Evolutionary conservation across 345 rosid species (phyloP).

Genomic region (Dovyalis caffra): DNA sequence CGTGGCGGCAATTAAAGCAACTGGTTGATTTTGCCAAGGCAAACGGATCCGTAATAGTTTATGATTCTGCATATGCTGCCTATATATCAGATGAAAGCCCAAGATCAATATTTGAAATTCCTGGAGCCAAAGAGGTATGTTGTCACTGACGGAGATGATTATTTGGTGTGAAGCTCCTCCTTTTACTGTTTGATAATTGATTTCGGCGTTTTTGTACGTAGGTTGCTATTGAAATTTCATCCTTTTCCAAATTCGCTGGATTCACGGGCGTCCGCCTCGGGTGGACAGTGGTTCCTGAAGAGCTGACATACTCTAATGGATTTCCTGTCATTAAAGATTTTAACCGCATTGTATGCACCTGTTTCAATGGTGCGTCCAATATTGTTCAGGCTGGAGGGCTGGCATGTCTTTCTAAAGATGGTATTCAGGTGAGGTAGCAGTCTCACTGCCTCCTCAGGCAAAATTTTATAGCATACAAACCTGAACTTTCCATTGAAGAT

Average conservation of each 20-base stretch:
- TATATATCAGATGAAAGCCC: slow-evolving; percentile 70
- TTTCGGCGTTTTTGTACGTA: slow-evolving; percentile 10
- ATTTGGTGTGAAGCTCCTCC: not conserved
- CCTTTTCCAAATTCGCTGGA: slow-evolving; percentile 86
- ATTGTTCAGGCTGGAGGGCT: slow-evolving; percentile 78
- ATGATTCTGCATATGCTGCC: slow-evolving; percentile 73
- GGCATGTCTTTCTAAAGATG: slow-evolving; percentile 65
- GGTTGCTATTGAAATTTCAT: slow-evolving; percentile 87
- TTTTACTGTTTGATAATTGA: not conserved
- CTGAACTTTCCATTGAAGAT: too few relatives aligned
- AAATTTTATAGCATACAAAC: too few relatives aligned
- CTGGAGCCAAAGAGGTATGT: slow-evolving; percentile 93
- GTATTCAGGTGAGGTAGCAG: slow-evolving; percentile 61
- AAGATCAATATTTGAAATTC: slow-evolving; percentile 76
- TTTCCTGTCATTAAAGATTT: slow-evolving; percentile 67
- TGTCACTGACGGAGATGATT: not conserved
- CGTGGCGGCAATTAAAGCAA: slow-evolving; percentile 52
- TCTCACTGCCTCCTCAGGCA: not conserved
- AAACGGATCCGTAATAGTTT: slow-evolving; percentile 72
- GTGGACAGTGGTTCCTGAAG: slow-evolving; percentile 82
- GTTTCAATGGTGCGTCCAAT: slow-evolving; percentile 85
- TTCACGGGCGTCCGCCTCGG: slow-evolving; percentile 93
- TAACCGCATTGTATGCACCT: slow-evolving; percentile 69
- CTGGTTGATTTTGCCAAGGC: slow-evolving; percentile 70
- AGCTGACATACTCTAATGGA: slow-evolving; percentile 62